Evolutionary conservation across 2,329 filamentous ascomycete species (phyloP), one percentile per base, ranked within the genome.

Genomic region (Cephalotrichum gorgonifer): DNA sequence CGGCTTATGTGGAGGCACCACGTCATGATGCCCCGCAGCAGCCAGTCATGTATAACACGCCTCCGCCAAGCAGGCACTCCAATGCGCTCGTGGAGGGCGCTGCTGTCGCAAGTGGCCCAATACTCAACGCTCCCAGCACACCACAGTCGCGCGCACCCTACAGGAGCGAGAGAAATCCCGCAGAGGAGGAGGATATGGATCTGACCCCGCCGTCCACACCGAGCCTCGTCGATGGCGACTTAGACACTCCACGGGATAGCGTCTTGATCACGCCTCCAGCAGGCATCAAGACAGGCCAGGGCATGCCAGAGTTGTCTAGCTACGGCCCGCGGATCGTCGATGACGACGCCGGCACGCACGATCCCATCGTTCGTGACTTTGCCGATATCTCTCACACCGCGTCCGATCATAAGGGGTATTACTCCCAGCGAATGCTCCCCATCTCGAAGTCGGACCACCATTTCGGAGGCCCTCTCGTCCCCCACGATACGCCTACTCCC

Each of bases 121-220:
- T 27, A 11, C 15, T 17, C 17, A 48, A 26, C 25, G n/a, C 15
- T 12, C 9, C 14, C 17, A 42, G 25, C 35, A 20, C 17, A 9
- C 28, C 33, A 11, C 35, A n/a, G 17, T 20, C 35, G 17, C 35
- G 35, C 17, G 22, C 35, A 22, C 35, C 35, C 7, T 9, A n/a
- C 27, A 38, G 22, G 25, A 31, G 43, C 23, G 35, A 41, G 22
- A 27, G 47, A 30, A 26, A 47, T 14, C 47, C 23, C 11, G 48
- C 41, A 22, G 44, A 46, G 25, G 54, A 57, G 25, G 54, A 57
- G 23, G 53, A 56, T 26, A 50, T 49, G 15, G 45, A 51, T 6
- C 44, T 47, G 35, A 53, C 55, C 26, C 55, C 54, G 8, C 53
- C 55, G 23, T 52, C 53, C 23, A 56, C 57, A 23, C 57, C 57